Evolutionary conservation across 2,329 filamentous ascomycete species (phyloP).

Genomic region (Aspergillus sp.): DNA sequence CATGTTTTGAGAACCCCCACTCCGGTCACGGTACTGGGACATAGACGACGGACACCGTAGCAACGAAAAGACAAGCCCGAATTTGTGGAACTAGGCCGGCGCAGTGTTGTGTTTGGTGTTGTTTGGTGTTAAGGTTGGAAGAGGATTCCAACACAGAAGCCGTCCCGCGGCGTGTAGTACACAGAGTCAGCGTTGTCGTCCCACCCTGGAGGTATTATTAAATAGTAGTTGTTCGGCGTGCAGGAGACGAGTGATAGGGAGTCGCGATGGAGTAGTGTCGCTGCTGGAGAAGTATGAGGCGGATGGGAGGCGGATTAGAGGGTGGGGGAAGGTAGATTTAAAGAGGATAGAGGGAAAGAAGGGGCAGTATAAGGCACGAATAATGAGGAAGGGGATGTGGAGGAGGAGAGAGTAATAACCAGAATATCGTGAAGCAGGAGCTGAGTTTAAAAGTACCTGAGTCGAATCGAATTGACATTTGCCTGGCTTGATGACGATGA

Average conservation of each 20-base stretch:
- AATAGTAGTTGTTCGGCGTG: neutral
- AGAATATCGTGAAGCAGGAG: neutral
- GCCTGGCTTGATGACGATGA: constrained; percentile 27
- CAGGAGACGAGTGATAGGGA: neutral
- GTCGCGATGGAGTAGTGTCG: neutral
- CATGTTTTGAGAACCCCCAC: constrained; percentile 43
- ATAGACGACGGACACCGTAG: constrained; percentile 34
- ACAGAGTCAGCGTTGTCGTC: constrained; percentile 6
- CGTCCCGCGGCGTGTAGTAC: constrained; percentile 25
- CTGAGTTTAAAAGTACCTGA: constrained; percentile 4
- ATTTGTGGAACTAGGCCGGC: constrained; percentile 3
- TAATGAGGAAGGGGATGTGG: neutral
- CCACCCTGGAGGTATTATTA: constrained; percentile 3
- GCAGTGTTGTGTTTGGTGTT: neutral
- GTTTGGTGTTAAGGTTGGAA: constrained; percentile 4
- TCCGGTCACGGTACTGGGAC: constrained; percentile 39
- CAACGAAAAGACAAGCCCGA: constrained; percentile 4
- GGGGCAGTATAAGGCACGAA: neutral
- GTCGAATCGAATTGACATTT: constrained; percentile 20
- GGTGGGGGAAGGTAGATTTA: neutral
- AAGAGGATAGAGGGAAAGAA: neutral
- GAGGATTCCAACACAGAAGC: constrained; percentile 22
- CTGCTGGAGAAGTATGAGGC: neutral
- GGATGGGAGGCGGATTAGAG: neutral
- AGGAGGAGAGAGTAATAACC: neutral